phyloP scores from a whole-genome alignment of 164 flowering plant species.

The Berberis thunbergii region DNA sequence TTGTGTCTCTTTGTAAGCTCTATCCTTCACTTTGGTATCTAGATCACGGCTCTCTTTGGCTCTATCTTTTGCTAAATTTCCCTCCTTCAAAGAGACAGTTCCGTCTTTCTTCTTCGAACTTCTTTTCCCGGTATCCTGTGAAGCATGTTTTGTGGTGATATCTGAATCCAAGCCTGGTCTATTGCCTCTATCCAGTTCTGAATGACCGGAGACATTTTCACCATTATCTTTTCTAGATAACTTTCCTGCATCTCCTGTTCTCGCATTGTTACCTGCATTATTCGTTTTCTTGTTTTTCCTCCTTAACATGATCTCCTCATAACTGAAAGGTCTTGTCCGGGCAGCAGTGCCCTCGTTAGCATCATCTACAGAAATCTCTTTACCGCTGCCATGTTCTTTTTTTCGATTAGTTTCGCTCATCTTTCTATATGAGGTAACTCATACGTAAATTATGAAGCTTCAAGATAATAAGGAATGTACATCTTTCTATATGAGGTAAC shows the following conservation, averaged over 20 bases:
- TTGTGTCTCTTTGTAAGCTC: conserved; percentile 13
- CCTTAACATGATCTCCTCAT: conserved; percentile 67
- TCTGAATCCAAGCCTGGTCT: conserved; percentile 14
- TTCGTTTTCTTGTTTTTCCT: conserved; percentile 43
- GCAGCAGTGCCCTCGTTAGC: conserved; percentile 69
- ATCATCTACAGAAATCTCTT: conserved; percentile 17
- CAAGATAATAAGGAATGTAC: conserved; percentile 6
- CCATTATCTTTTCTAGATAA: conserved; percentile 7
- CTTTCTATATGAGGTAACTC: conserved; percentile 9
- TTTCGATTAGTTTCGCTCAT: conserved; percentile 40
- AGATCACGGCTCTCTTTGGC: conserved; percentile 20
- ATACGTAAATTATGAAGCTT: not conserved
- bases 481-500: conserved; percentile 20
- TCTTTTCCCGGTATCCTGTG: conserved; percentile 22
- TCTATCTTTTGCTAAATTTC: conserved; percentile 15
- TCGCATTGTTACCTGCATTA: conserved; percentile 23
- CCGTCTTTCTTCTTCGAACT: conserved; percentile 31
- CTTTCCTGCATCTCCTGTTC: conserved; percentile 12
- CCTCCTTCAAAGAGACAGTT: conserved; percentile 17
- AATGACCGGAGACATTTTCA: conserved; percentile 19
- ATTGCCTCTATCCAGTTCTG: conserved; percentile 20
- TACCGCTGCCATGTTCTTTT: conserved; percentile 20
- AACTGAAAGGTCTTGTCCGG: conserved; percentile 83
- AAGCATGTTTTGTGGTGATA: conserved; percentile 10
- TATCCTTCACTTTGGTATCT: conserved; percentile 21